phyloP scores from a whole-genome alignment of 768 basidiomycete species.

The Auriscalpium orientale region DNA sequence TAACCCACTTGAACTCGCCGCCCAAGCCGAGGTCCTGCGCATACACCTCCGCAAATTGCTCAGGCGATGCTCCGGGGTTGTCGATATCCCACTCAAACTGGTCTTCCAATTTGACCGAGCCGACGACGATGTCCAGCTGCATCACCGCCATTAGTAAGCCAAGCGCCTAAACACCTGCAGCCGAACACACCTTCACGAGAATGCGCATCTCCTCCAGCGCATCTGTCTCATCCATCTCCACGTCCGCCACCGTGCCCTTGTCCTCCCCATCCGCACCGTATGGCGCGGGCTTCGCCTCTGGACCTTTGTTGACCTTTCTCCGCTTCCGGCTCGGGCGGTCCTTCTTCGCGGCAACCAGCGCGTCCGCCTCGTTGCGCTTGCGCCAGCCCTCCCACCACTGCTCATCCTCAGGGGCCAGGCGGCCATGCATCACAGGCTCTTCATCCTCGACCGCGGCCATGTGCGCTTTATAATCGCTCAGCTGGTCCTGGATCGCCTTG shows the following conservation, averaged over 20 bases:
- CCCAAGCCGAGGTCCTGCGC: constrained; percentile 78
- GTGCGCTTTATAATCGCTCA: constrained; percentile 73
- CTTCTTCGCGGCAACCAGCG: constrained; percentile 30
- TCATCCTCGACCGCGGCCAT: constrained; percentile 39
- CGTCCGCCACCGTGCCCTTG: constrained; percentile 49
- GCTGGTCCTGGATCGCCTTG: constrained; percentile 82
- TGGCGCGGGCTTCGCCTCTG: constrained; percentile 4
- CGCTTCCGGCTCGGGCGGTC: constrained; percentile 11
- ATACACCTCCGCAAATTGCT: constrained; percentile 88
- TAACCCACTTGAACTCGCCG: constrained; percentile 84
- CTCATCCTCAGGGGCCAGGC: constrained; percentile 39
- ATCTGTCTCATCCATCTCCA: constrained; percentile 55
- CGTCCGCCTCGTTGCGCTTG: constrained; percentile 28
- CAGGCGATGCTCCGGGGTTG: constrained; percentile 72
- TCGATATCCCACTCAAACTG: constrained; percentile 98
- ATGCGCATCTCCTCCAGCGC: constrained; percentile 86
- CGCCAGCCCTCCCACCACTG: constrained; percentile 73
- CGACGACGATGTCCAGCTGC: constrained; percentile 93
- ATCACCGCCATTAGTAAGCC: not conserved
- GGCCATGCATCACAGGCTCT: constrained; percentile 35
- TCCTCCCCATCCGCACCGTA: constrained; percentile 5
- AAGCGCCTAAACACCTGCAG: not conserved
- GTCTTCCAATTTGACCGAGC: constrained; percentile 87
- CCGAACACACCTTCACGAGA: constrained; percentile 69
- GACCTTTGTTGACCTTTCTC: constrained; percentile 11